Percentiles rank a stretch among this genome's conserved stretches.
phyloP scores from a whole-genome alignment of 805 yeast species.

The Scheffersomyces amazonensis region DNA sequence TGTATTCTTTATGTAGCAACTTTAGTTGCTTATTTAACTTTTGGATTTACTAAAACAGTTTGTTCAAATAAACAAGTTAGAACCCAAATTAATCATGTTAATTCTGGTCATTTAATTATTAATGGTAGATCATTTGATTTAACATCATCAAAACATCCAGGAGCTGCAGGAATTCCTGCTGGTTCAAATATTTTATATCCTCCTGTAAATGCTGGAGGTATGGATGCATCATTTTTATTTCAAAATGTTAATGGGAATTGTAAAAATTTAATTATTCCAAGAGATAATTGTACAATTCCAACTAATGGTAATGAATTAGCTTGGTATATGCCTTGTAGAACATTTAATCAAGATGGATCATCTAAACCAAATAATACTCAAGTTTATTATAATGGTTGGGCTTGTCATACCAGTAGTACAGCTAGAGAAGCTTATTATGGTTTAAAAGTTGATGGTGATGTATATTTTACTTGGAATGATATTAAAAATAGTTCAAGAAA shows the following conservation, averaged over 20 bases:
- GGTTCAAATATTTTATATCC: slow-evolving; percentile 78
- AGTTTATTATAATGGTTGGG: slow-evolving; percentile 77
- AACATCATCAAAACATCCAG: slow-evolving; percentile 72
- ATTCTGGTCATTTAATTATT: slow-evolving; percentile 61
- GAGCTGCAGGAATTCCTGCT: slow-evolving; percentile 70
- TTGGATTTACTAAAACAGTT: slow-evolving; percentile 85
- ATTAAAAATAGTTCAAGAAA: slow-evolving; percentile 66
- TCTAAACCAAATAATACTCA: slow-evolving; percentile 59
- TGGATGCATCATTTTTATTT: slow-evolving; percentile 78
- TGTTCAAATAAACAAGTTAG: slow-evolving; percentile 51
- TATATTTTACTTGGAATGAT: slow-evolving; percentile 90
- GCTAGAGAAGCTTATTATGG: slow-evolving; percentile 71
- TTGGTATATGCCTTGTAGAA: slow-evolving; percentile 95
- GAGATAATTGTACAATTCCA: slow-evolving; percentile 70
- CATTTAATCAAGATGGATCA: slow-evolving; percentile 69
- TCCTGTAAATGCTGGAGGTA: slow-evolving; percentile 84
- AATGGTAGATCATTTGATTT: slow-evolving; percentile 81
- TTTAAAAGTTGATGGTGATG: slow-evolving; percentile 63
- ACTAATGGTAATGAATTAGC: slow-evolving; percentile 60
- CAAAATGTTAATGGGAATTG: slow-evolving; percentile 94
- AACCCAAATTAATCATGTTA: slow-evolving; percentile 58
- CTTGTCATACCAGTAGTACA: slow-evolving; percentile 75
- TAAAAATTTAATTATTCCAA: slow-evolving; percentile 70
- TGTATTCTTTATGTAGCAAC: slow-evolving; percentile 73
- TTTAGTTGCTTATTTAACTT: slow-evolving; percentile 79